Percentiles rank a stretch among this genome's conserved stretches.
Evolutionary conservation across 2,329 filamentous ascomycete genomes (phyloP).

Genomic region (Emergomyces orientalis): DNA sequence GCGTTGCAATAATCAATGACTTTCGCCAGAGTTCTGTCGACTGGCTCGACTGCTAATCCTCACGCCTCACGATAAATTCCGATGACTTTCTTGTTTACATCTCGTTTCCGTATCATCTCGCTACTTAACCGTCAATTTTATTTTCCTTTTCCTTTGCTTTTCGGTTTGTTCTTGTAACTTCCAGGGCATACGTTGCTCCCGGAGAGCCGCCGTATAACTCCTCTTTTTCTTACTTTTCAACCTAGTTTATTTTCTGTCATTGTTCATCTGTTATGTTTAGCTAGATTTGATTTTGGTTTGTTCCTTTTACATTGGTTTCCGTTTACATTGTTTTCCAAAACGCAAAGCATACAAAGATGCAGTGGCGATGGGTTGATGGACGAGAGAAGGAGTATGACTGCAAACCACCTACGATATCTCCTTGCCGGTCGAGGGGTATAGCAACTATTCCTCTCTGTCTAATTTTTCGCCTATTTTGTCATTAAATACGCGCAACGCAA

Average conservation of each 20-base stretch:
- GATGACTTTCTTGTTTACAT: not conserved
- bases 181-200: not conserved
- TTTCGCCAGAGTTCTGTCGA: not conserved
- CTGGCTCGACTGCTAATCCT: conserved; percentile 1
- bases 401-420: not conserved
- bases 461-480: not conserved
- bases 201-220: not conserved
- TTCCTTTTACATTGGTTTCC: not conserved
- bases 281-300: not conserved
- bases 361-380: not conserved
- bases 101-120: not conserved
- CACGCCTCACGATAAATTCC: not conserved
- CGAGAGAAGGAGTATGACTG: not conserved
- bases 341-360: not conserved
- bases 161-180: not conserved
- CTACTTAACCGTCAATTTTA: not conserved
- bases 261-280: not conserved
- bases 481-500: not conserved
- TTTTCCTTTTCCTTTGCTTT: not conserved
- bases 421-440: not conserved
- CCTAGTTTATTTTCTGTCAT: not conserved
- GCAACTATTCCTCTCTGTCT: not conserved
- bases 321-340: not conserved
- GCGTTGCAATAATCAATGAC: not conserved
- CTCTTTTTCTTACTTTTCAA: not conserved